Evolutionary conservation across 257 asterid genomes (phyloP), one percentile per base, ranked within the genome.

Genomic region (Mentha longifolia): DNA sequence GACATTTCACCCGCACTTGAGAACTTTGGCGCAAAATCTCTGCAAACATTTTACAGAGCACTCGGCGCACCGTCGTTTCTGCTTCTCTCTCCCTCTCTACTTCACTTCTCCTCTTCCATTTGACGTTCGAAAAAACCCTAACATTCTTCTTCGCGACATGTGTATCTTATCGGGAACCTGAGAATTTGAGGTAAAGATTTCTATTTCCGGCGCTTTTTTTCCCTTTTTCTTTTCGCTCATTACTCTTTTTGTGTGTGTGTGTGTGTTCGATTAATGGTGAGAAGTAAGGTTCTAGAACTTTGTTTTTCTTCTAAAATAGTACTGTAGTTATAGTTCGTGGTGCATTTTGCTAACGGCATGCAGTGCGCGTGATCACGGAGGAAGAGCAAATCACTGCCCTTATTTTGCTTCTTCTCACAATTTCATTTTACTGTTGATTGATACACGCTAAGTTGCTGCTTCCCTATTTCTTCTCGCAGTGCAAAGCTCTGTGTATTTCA

Each of bases 11-110:
- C 54, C 20, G 14, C 54, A 5, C 15, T 5, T 14, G 5, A 16
- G 52, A 46, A 46, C 52, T 46, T 47, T 47, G 54, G 54, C 20
- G 54, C 54, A 47, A 47, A 47, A 15, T 47, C 52, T 46, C 54
- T 47, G 20, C 54, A 33, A 47, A 47, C 19, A 47, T 47, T 15
- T 14, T 15, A 47, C 54, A 47, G 19, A 47, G 54, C 54, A 47
- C 54, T 1, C 54, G 15, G 3, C 15, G 54, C 54, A 47, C 54
- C 19, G 16, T 15, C n/a, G 54, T 17, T 47, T 47, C 19, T 17
- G 54, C 17, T 33, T 6, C 37, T 6, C 37, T 33, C 8, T 47
- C 54, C 12, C 54, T 47, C 20, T 47, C 54, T 47, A 33, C 37
- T 33, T 3, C 20, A 15, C 54, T 47, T 47, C 54, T 15, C 9